phyloP scores from a whole-genome alignment of 208 protist species.

The Leptomonas seymouri region DNA sequence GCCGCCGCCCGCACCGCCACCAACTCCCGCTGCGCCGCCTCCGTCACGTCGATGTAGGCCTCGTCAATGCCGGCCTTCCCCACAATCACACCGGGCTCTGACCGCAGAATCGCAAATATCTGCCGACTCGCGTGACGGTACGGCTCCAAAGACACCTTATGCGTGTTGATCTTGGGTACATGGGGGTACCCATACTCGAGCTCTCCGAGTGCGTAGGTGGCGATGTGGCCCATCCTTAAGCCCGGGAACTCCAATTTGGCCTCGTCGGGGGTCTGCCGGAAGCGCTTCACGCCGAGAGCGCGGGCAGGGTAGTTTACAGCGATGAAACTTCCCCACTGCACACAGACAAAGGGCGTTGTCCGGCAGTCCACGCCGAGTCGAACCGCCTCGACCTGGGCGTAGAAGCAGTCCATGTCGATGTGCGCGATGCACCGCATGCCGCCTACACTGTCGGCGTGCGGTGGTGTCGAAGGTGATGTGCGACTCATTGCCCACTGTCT shows the following conservation, averaged over 20 bases:
- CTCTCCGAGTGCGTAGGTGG: constrained; percentile 74
- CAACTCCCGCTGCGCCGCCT: constrained; percentile 56
- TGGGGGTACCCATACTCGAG: constrained; percentile 55
- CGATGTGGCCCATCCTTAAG: constrained; percentile 44
- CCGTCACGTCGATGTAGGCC: constrained; percentile 87
- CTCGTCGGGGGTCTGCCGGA: constrained; percentile 48
- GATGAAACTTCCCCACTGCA: constrained; percentile 87
- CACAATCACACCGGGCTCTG: constrained; percentile 52
- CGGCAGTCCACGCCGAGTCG: constrained; percentile 81
- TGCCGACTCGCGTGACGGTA: constrained; percentile 80
- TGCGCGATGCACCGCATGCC: constrained; percentile 71
- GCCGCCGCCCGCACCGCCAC: constrained; percentile 28
- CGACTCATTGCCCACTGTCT: no score
- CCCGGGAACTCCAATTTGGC: constrained; percentile 52
- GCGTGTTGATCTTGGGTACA: constrained; percentile 36
- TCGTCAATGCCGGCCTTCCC: constrained; percentile 88
- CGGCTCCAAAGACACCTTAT: constrained; percentile 85
- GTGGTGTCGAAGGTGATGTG: no score
- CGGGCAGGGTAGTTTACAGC: constrained; percentile 92
- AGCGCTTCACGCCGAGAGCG: constrained; percentile 65
- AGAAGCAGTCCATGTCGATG: constrained; percentile 95
- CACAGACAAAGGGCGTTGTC: constrained; percentile 63
- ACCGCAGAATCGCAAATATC: constrained; percentile 72
- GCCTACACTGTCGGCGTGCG: no score
- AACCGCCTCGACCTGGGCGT: constrained; percentile 89